A percentile compares a stretch with the other conserved stretches of the same genome.
phyloP scores from a whole-genome alignment of 345 rosid genomes.

The Citrus glauca region DNA sequence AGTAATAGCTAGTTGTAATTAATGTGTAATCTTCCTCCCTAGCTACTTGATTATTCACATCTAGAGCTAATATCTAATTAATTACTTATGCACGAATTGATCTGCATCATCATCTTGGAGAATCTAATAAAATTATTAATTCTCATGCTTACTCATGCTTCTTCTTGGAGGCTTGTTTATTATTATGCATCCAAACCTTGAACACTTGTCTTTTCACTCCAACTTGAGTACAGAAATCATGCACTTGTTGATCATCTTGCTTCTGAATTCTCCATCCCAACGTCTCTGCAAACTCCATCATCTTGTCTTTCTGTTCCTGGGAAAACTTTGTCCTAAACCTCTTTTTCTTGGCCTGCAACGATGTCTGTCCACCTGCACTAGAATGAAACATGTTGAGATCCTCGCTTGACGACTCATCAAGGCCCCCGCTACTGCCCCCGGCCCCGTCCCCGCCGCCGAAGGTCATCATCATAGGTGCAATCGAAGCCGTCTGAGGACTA shows the following conservation, averaged over 20 bases:
- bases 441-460: constrained; percentile 42
- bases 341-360: constrained; percentile 18
- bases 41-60: constrained; percentile 10
- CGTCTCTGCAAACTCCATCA: constrained; percentile 50
- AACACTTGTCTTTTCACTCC: constrained; percentile 46
- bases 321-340: constrained; percentile 50
- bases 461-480: constrained; percentile 57
- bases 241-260: constrained; percentile 37
- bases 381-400: constrained; percentile 41
- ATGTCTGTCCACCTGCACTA: constrained; percentile 12
- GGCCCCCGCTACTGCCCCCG: constrained; percentile 18
- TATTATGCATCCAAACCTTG: constrained; percentile 65
- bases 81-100: neutral
- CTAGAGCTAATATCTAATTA: neutral
- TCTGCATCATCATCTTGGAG: too few species aligned
- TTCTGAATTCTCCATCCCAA: constrained; percentile 50
- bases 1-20: neutral
- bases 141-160: constrained; percentile 32
- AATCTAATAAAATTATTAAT: too few species aligned
- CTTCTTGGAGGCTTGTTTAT: constrained; percentile 63
- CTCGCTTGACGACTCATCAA: constrained; percentile 47
- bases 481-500: constrained; percentile 1
- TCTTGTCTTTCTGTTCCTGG: constrained; percentile 44
- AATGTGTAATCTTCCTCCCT: constrained; percentile 3
- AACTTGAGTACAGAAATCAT: constrained; percentile 33